These are phyloP conservation scores for Phytophthora chlamydospora DNA, from an alignment of 352 stramenopile genomes.

Conservation along the genomic window DNA sequence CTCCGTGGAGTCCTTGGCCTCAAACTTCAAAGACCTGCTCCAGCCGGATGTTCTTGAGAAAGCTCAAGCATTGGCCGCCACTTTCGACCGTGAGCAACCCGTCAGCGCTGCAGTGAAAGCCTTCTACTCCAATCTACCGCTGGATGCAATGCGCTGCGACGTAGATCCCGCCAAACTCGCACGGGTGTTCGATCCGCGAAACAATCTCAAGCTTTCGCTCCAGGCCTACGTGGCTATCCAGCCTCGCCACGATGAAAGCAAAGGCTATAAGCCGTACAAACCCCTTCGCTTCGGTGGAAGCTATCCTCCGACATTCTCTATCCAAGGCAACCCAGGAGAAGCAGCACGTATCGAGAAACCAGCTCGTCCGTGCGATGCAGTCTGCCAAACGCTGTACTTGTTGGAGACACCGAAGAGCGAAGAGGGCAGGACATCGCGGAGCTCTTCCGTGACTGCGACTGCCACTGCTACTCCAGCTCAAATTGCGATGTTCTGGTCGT, in stretches of 20 bases:
- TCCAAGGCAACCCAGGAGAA: constrained; percentile 17
- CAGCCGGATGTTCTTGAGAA: constrained; percentile 36
- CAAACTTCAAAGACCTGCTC: constrained; percentile 59
- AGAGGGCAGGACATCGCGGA: constrained; percentile 1
- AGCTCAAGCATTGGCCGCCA: constrained; percentile 38
- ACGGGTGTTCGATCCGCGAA: constrained; percentile 36
- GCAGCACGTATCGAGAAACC: constrained; percentile 2
- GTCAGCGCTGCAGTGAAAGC: constrained; percentile 57
- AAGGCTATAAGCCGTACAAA: constrained; percentile 35
- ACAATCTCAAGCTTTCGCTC: constrained; percentile 41
- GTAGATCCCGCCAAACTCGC: constrained; percentile 37
- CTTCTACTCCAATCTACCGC: constrained; percentile 74
- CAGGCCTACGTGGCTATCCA: constrained; percentile 34
- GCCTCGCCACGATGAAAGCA: constrained; percentile 26
- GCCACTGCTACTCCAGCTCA: not conserved
- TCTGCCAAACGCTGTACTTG: not conserved
- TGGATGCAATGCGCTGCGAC: constrained; percentile 83
- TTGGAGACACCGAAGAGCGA: not conserved
- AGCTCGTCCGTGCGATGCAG: constrained; percentile 3
- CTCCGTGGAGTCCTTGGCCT: constrained; percentile 54
- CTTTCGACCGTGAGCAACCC: constrained; percentile 64
- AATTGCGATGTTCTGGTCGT: constrained; percentile 32
- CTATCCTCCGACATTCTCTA: constrained; percentile 26
- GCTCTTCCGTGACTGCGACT: constrained; percentile 3
- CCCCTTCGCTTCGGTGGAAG: constrained; percentile 33